Evolutionary conservation across 768 basidiomycete genomes (phyloP), one percentile per base, ranked within the genome.

Genomic region (Phanerochaete carnosa): DNA sequence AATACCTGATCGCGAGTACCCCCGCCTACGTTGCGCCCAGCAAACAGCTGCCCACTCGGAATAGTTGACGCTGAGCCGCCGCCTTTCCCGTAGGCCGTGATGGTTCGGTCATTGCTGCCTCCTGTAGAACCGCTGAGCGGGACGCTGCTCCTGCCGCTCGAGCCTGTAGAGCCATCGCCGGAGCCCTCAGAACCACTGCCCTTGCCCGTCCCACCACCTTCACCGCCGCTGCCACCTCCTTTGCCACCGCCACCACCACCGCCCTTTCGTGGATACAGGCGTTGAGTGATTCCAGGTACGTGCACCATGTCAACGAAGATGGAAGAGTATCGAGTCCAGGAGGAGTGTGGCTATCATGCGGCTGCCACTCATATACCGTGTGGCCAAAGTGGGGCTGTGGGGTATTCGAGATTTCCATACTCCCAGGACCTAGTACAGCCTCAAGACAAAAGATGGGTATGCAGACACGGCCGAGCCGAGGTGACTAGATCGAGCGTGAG

Each of bases 11-110:
- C 50, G 30, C 86, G 73, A 0, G 73, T 79, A 13, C 77, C 85
- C 0, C 86, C 86, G n/a, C 87, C 87, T 4, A 72, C 73, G 0
- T 63, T 64, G 5, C 87, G 75, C 1, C 74, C 74, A 22, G 72
- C 63, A 57, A 74, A 74, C 0, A 61, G 65, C 56, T 69, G 67
- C 2, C 73, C 72, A 19, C 62, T 35, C 7, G 70, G 68, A 26
- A 75, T 73, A 22, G 66, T 64, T 7, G 62, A 43, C 22, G 57
- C 46, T 39, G 52, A 59, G 15, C 70, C 67, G 8, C 66, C 69
- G n/a, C 73, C 74, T 23, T 35, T 22, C 8, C 70, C 69, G 56
- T 74, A 75, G 15, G 72, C 60, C 7, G 68, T 68, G 28, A 26
- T 57, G 3, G 59, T 57, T 45, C 65, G 62, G 39, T 68, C 66